Evolutionary conservation across 2,329 filamentous ascomycete genomes (phyloP), one percentile per base, ranked within the genome.

Genomic region (Truncatella angustata): DNA sequence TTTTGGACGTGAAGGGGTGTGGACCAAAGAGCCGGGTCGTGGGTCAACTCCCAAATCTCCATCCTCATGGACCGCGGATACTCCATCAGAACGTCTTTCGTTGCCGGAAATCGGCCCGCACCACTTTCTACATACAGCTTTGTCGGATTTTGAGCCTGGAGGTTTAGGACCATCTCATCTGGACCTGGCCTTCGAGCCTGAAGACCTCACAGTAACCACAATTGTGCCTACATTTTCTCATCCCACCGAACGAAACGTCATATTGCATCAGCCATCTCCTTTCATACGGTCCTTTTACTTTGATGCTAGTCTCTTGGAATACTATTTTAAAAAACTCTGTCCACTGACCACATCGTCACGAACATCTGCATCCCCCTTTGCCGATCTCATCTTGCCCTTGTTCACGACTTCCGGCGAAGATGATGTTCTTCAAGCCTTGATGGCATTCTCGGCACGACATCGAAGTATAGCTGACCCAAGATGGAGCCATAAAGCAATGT

Each of bases 1-100:
- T 4, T 74, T 74, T 59, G 72, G 72, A 4, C 63, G 72, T 48
- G 61, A 69, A 21, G 72, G 72, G 32, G 65, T 73, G 32, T 73
- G 72, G 72, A 70, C 60, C 54, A 57, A 63, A 46, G 51, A 52
- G 10, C 11, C 40, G 23, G 35, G 14, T 50, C 37, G 36, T 28
- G 34, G 16, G n/a, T 42, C 48, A 30, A 10, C 49, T 14, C 39
- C 54, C 7, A 53, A 49, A 32, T 49, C 58, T 54, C 47, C 56
- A 47, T 53, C n/a, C n/a, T n/a, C 57, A 40, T 28, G 61, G 44
- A 28, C 51, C 21, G 56, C 56, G 28, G 56, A 56, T 23, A 42
- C 36, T 36, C 42, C 49, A 44, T 45, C 18, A 9, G 20, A 39
- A 23, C 52, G 52, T 63, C 42, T 54, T 18, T 16, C 30, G 21